These are phyloP conservation scores for Monilinia fructicola DNA, from an alignment of 2,329 filamentous ascomycete species.

Conservation along the genomic window DNA sequence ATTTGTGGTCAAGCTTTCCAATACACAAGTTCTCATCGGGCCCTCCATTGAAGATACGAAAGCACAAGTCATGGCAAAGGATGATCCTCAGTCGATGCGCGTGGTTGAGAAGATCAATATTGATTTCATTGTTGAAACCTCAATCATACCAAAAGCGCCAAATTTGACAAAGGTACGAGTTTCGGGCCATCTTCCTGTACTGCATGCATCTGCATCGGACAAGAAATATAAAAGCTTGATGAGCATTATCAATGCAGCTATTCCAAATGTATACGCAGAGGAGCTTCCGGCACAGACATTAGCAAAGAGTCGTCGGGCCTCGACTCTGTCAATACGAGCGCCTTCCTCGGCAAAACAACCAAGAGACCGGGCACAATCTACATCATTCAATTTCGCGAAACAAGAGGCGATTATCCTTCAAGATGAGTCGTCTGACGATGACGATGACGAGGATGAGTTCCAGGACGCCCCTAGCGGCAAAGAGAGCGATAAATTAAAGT, in stretches of 20 bases:
- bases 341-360: constrained; percentile 44
- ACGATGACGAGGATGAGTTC: constrained; percentile 60
- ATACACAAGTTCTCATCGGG: constrained; percentile 92
- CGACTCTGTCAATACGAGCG: constrained; percentile 28
- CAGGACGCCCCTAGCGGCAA: constrained; percentile 64
- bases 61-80: constrained; percentile 68
- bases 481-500: constrained; percentile 59
- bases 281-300: constrained; percentile 36
- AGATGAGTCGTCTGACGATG: constrained; percentile 54
- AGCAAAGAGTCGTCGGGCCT: constrained; percentile 18
- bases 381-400: constrained; percentile 71
- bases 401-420: constrained; percentile 78
- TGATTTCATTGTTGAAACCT: constrained; percentile 93
- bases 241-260: constrained; percentile 91
- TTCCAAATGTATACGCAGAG: constrained; percentile 73
- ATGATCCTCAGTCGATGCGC: constrained; percentile 72
- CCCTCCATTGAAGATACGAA: constrained; percentile 90
- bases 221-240: constrained; percentile 96
- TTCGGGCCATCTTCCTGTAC: constrained; percentile 84
- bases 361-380: constrained; percentile 59
- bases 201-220: constrained; percentile 91
- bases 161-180: constrained; percentile 90
- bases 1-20: constrained; percentile 88
- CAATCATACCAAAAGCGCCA: constrained; percentile 92
- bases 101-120: constrained; percentile 97